Evolutionary conservation across 352 stramenopile species (phyloP).

Genomic region (Pythium angustatum): DNA sequence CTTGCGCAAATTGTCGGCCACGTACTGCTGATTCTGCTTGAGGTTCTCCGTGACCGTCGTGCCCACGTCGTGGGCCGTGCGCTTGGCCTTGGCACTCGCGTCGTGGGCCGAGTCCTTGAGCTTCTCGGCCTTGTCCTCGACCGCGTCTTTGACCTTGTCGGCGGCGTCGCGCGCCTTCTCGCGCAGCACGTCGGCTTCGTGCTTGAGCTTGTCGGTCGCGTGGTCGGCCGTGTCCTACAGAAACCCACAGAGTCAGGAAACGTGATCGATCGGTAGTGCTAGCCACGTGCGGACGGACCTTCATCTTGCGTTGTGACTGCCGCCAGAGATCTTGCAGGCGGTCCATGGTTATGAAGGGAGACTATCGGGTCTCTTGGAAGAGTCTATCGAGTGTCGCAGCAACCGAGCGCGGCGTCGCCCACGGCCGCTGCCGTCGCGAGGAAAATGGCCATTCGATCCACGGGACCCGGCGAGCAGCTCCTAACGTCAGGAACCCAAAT

Average conservation of each 20-base stretch:
- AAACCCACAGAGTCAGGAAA: background rate
- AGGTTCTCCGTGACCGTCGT: slow-evolving; percentile 44
- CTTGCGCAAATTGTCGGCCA: slow-evolving; percentile 43
- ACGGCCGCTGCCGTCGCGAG: background rate
- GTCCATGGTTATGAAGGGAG: slow-evolving; percentile 1
- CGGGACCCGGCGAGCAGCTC: background rate
- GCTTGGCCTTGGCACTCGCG: slow-evolving; percentile 19
- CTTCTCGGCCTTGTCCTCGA: no score
- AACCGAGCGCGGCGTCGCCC: slow-evolving; percentile 3
- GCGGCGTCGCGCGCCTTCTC: slow-evolving; percentile 23
- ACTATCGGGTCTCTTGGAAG: no score
- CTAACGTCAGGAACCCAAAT: slow-evolving; percentile 4
- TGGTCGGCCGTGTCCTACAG: slow-evolving; percentile 14
- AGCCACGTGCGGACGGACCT: background rate
- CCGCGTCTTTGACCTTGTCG: slow-evolving; percentile 20
- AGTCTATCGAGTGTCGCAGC: slow-evolving; percentile 59
- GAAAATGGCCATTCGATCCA: background rate
- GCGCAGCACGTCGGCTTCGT: slow-evolving; percentile 26
- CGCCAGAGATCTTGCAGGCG: slow-evolving; percentile 12
- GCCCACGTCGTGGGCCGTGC: slow-evolving; percentile 37
- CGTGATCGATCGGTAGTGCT: background rate
- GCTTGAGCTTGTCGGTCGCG: slow-evolving; percentile 23
- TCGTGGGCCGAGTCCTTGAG: slow-evolving; percentile 33
- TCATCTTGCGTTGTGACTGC: slow-evolving; percentile 23
- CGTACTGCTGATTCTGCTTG: slow-evolving; percentile 43